Conservation (phyloP, 441 rosid species). For the Arabidopsis hybrid region DNA sequence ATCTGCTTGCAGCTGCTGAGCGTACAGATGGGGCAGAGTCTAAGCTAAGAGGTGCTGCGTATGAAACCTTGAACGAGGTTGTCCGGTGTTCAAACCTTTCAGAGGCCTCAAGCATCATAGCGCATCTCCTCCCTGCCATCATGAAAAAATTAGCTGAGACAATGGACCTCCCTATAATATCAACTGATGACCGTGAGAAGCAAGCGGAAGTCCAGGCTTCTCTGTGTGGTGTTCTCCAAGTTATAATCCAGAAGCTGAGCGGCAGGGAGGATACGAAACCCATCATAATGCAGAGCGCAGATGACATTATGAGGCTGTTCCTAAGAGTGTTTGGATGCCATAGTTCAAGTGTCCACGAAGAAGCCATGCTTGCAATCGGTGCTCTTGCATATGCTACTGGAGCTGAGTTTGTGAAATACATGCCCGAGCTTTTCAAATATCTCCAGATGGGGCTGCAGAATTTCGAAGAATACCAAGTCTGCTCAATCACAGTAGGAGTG, state of each 20-base stretch:
- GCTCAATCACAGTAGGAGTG: constrained; percentile 91
- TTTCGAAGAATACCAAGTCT: constrained; percentile 92
- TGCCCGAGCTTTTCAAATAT: constrained; percentile 79
- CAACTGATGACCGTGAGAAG: constrained; percentile 90
- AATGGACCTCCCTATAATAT: constrained; percentile 71
- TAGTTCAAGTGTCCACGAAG: constrained; percentile 96
- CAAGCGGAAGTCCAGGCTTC: constrained; percentile 93
- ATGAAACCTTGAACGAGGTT: constrained; percentile 93
- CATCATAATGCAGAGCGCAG: constrained; percentile 72
- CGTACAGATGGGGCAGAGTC: constrained; percentile 81
- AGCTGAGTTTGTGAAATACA: constrained; percentile 76
- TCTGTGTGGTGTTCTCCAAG: constrained; percentile 94
- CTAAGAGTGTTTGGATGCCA: constrained; percentile 85
- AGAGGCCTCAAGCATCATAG: constrained; percentile 70
- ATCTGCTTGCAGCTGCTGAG: constrained; percentile 76
- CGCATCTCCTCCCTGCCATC: constrained; percentile 78
- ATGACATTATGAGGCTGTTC: constrained; percentile 86
- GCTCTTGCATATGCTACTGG: constrained; percentile 92
- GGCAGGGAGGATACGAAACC: constrained; percentile 65
- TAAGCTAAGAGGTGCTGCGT: constrained; percentile 80
- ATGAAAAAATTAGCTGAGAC: constrained; percentile 81
- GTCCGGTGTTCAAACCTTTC: constrained; percentile 76
- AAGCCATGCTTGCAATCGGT: constrained; percentile 98
- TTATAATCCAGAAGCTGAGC: constrained; percentile 89
- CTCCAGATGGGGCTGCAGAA: constrained; percentile 89